phyloP scores from a whole-genome alignment of 805 yeast genomes.

The Henningerozyma blattae region DNA sequence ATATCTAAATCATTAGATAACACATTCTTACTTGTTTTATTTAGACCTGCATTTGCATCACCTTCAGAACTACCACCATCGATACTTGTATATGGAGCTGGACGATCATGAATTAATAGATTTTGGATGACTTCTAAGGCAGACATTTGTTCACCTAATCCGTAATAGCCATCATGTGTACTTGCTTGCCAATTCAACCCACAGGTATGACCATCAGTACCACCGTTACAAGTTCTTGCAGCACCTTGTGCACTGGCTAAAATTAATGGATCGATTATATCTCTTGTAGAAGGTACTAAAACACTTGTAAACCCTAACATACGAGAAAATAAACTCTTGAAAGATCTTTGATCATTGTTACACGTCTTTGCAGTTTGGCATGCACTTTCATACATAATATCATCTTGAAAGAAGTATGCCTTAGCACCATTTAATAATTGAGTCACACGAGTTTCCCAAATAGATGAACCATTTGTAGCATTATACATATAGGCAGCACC shows the following conservation, averaged over 20 bases:
- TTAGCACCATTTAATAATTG: conserved; percentile 34
- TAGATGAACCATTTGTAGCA: conserved; percentile 36
- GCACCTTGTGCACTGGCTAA: conserved; percentile 51
- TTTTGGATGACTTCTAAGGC: conserved; percentile 55
- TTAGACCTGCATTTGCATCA: conserved; percentile 39
- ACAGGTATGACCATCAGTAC: conserved; percentile 64
- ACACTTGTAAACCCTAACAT: conserved; percentile 46
- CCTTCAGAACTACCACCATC: conserved; percentile 48
- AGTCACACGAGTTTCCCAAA: conserved; percentile 39
- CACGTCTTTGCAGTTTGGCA: conserved; percentile 42
- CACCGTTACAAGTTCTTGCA: conserved; percentile 62
- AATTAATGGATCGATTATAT: conserved; percentile 30
- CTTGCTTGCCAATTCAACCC: conserved; percentile 52
- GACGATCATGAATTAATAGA: conserved; percentile 31
- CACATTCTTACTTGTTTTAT: conserved; percentile 29
- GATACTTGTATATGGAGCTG: conserved; percentile 41
- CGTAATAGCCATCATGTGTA: conserved; percentile 54
- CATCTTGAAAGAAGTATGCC: conserved; percentile 36
- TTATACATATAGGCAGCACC: conserved; percentile 65
- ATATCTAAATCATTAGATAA: conserved; percentile 31
- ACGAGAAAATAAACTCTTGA: conserved; percentile 58
- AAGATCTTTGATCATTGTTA: conserved; percentile 67
- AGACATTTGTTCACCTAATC: conserved; percentile 70
- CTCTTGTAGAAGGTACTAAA: conserved; percentile 38
- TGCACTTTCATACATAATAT: conserved; percentile 48